phyloP scores from a whole-genome alignment of 495 filamentous ascomycete species.

The Corynascus novoguineensis region DNA sequence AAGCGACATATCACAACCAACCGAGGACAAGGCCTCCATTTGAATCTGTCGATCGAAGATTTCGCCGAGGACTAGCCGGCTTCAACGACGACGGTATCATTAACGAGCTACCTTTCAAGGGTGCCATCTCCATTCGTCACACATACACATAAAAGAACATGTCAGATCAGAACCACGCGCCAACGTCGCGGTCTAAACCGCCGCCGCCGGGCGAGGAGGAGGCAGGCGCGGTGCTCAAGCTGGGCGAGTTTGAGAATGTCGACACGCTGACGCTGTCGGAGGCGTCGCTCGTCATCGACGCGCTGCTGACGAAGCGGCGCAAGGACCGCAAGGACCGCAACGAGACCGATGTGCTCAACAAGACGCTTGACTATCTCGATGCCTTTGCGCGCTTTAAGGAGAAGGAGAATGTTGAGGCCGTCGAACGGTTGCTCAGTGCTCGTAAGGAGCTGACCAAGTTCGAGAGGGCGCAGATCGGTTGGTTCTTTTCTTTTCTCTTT shows the following conservation, averaged over 20 bases:
- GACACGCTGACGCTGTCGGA: conserved; percentile 84
- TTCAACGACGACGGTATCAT: background rate
- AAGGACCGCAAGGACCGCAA: conserved; percentile 58
- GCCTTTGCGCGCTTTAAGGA: conserved; percentile 92
- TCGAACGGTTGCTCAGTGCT: conserved; percentile 72
- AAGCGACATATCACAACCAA: too few species aligned
- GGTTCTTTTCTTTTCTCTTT: conserved; percentile 25
- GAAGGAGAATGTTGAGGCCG: conserved; percentile 86
- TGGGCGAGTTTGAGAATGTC: conserved; percentile 87
- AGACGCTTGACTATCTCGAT: conserved; percentile 86
- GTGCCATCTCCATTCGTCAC: background rate
- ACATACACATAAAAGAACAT: conserved; percentile 18
- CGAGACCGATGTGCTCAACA: conserved; percentile 69
- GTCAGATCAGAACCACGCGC: conserved; percentile 32
- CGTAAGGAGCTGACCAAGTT: conserved; percentile 80
- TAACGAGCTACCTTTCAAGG: background rate
- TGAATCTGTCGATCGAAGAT: too few species aligned
- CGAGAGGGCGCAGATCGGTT: conserved; percentile 89
- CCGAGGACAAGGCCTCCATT: too few species aligned
- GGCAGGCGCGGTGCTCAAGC: conserved; percentile 69
- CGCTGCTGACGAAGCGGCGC: conserved; percentile 69
- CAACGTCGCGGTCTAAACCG: conserved; percentile 68
- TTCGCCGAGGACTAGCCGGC: too few species aligned
- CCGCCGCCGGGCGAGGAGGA: conserved; percentile 79
- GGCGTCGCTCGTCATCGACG: conserved; percentile 84